phyloP scores from a whole-genome alignment of 169 alveolate species.

The Cryptosporidium meleagridis region DNA sequence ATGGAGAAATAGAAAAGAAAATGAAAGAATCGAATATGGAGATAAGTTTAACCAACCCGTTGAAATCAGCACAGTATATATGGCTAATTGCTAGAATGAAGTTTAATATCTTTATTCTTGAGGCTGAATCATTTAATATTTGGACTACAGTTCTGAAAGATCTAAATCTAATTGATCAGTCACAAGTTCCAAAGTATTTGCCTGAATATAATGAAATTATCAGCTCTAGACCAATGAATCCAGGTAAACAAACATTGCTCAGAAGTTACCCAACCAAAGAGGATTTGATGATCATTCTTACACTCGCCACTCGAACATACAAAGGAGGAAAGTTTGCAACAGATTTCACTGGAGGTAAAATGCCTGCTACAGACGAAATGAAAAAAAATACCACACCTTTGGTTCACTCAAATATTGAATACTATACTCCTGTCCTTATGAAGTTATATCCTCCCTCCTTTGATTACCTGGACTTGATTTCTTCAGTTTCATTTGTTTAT shows the following conservation, averaged over 20 bases:
- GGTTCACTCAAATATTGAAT: conserved; percentile 32
- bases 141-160: conserved; percentile 20
- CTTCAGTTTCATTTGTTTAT: conserved; percentile 50
- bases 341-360: conserved; percentile 53
- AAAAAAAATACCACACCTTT: conserved; percentile 51
- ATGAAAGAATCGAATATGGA: conserved; percentile 23
- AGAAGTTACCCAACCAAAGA: conserved; percentile 20
- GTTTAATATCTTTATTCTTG: conserved; percentile 6
- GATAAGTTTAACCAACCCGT: conserved; percentile 25
- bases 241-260: not conserved
- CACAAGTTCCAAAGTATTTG: not conserved
- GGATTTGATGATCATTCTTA: conserved; percentile 18
- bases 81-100: conserved; percentile 37
- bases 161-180: not conserved
- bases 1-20: conserved; percentile 9
- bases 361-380: not conserved
- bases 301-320: conserved; percentile 14
- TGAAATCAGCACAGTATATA: conserved; percentile 31
- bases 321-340: conserved; percentile 56
- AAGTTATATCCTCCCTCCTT: conserved; percentile 51
- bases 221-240: conserved; percentile 27
- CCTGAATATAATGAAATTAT: conserved; percentile 21
- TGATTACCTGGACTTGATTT: not conserved
- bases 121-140: not conserved
- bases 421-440: conserved; percentile 31